Percentiles rank a stretch among this genome's conserved stretches.
phyloP scores from a whole-genome alignment of 192 early-diverging fungal genomes.

The Entomortierella beljakovae region DNA sequence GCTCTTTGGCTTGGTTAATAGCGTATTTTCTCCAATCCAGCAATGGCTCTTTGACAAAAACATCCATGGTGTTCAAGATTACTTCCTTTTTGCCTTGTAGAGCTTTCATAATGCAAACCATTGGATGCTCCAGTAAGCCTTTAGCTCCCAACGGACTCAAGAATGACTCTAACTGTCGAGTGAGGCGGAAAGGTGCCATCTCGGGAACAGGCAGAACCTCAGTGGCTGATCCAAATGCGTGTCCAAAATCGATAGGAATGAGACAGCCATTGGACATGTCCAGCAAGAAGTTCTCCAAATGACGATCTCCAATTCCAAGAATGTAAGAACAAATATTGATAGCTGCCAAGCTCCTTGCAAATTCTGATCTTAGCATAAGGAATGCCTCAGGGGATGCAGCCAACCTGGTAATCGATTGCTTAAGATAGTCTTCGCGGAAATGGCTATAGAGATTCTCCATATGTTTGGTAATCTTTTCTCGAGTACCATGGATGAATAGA shows the following conservation, averaged over 20 bases:
- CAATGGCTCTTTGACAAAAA: conserved; percentile 87
- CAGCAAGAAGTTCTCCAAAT: conserved; percentile 82
- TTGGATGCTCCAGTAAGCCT: conserved; percentile 72
- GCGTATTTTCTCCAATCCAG: conserved; percentile 84
- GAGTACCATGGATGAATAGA: conserved; percentile 60
- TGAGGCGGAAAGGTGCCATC: conserved; percentile 80
- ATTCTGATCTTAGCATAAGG: conserved; percentile 72
- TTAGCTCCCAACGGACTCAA: conserved; percentile 75
- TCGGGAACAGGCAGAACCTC: conserved; percentile 83
- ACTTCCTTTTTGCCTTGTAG: conserved; percentile 70
- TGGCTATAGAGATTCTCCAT: conserved; percentile 56
- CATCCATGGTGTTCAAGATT: conserved; percentile 79
- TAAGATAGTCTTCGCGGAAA: conserved; percentile 61
- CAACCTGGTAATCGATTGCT: conserved; percentile 66
- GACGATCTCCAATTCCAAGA: conserved; percentile 85
- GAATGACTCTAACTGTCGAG: conserved; percentile 71
- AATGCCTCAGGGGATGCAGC: conserved; percentile 80
- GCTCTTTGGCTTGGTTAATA: conserved; percentile 65
- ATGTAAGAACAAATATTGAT: conserved; percentile 80
- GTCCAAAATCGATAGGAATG: conserved; percentile 85
- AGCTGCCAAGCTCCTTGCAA: conserved; percentile 75
- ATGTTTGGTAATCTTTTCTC: conserved; percentile 63
- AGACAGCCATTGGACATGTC: conserved; percentile 74
- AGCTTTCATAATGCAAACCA: conserved; percentile 75
- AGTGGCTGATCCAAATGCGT: conserved; percentile 87